Percentiles rank a stretch among this genome's conserved stretches.
phyloP scores from a whole-genome alignment of 73 alveolate genomes.

The Stentor roeselii region DNA sequence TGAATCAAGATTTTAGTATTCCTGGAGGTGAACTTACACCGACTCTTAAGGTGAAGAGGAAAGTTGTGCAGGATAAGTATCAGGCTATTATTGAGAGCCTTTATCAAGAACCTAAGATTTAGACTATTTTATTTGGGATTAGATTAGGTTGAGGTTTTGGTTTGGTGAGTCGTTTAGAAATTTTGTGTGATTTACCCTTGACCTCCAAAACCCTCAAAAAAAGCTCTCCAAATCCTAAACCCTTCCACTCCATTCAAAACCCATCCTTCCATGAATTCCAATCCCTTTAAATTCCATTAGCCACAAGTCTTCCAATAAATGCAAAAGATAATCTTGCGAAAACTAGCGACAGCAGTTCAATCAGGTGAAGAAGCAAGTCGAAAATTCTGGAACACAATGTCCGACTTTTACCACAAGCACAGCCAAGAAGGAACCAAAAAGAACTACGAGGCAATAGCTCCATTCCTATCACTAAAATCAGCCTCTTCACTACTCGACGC shows the following conservation, averaged over 20 bases:
- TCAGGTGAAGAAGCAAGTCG: not conserved
- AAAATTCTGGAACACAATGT: not conserved
- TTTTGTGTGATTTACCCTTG: too few species aligned
- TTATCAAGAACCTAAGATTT: conserved; percentile 53
- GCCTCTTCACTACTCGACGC: conserved; percentile 10
- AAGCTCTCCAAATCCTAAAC: too few species aligned
- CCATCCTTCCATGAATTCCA: too few species aligned
- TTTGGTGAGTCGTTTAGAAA: too few species aligned
- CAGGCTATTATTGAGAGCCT: conserved; percentile 55
- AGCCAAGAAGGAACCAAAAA: not conserved
- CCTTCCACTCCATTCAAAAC: too few species aligned
- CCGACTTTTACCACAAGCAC: not conserved
- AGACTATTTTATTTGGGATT: too few species aligned
- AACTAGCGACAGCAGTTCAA: too few species aligned
- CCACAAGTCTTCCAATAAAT: too few species aligned
- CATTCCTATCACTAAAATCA: not conserved
- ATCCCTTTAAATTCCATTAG: too few species aligned
- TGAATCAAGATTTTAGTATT: conserved; percentile 65
- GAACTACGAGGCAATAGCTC: conserved; percentile 6
- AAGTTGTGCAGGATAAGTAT: conserved; percentile 58
- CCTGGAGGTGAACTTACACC: conserved; percentile 91
- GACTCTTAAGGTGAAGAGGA: conserved; percentile 81
- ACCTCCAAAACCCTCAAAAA: too few species aligned
- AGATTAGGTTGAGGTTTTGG: too few species aligned
- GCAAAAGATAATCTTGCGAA: too few species aligned